Base-by-base conservation (phyloP, 768 basidiomycete species). In the Lactifluus piperatus region DNA sequence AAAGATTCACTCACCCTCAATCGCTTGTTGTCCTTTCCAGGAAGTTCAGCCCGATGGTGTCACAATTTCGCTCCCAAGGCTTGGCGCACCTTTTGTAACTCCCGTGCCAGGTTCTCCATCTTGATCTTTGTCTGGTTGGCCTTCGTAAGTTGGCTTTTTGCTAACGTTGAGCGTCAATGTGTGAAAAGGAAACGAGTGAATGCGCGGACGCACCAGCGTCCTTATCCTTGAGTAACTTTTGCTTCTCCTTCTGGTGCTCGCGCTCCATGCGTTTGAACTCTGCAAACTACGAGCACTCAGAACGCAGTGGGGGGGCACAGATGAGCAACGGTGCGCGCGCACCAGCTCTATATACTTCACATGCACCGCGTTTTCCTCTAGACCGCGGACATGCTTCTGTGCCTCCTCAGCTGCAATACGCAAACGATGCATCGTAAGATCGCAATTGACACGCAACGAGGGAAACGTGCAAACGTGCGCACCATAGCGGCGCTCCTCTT, bases 161-260 rank as follows among this genome's bases (percentile, higher is more conserved):
- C 91, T 65, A 41, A 48, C n/a, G 51, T 52, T n/a, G 29, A 37
- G 51, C n/a, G 64, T 54, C 51, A 56, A 48, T 4, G 20, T 66
- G 54, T 54, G 39, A 56, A 52, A 45, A 14, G 14, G 26, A 18
- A 39, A 8, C 13, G 2, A 6, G 26, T 44, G 16, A 4, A 36
- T 22, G 43, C 34, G 52, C 48, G 37, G 69, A 71, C 74, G 46
- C 55, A 90, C 89, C 88, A 64, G 88, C 82, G 73, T 93, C 91
- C 75, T 92, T 92, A 76, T 94, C 91, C 74, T 93, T 93, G 50
- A 81, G 77, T 30, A 93, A 76, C 68, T 93, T 93, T 75, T 93
- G 91, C 71, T 89, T 92, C 77, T 93, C 91, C 73, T 90, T 93
- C 41, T 90, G 85, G 67, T 92, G 87, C 68, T 92, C 91, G 63